Percentiles rank a stretch among this genome's conserved stretches.
Evolutionary conservation across 495 filamentous ascomycete genomes (phyloP).

Genomic region (Hypoxylon lienhwacheense): DNA sequence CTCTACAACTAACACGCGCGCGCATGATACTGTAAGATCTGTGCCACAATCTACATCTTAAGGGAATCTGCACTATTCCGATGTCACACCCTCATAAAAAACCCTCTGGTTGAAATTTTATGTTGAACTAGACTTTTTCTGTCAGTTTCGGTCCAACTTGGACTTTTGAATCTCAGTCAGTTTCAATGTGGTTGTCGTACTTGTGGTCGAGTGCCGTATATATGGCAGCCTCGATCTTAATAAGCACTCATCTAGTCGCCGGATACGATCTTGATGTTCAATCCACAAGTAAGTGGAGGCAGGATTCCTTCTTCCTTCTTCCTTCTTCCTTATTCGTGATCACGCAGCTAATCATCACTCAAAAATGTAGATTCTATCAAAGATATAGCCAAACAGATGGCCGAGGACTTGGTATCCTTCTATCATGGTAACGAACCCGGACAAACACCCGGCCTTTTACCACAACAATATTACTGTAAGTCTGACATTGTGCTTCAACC

Average conservation of each 20-base stretch:
- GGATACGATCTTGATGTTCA: slow-evolving; percentile 26
- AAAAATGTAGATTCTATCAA: slow-evolving; percentile 63
- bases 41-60: neutral
- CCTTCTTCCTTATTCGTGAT: neutral
- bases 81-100: slow-evolving; percentile 22
- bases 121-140: slow-evolving; percentile 13
- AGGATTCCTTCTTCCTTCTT: neutral
- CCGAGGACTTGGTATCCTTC: slow-evolving; percentile 68
- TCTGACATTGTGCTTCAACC: neutral
- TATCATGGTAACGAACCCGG: slow-evolving; percentile 68
- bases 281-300: slow-evolving; percentile 19
- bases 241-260: slow-evolving; percentile 9
- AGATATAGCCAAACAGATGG: slow-evolving; percentile 58
- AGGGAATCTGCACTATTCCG: slow-evolving; percentile 15
- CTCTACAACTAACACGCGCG: no score
- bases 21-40: no score
- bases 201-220: slow-evolving; percentile 18
- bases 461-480: slow-evolving; percentile 50
- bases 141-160: slow-evolving; percentile 9
- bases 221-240: slow-evolving; percentile 21
- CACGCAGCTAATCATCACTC: slow-evolving; percentile 2
- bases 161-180: slow-evolving; percentile 11
- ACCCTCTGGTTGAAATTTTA: slow-evolving; percentile 9
- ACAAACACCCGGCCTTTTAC: slow-evolving; percentile 48
- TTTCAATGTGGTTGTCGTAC: slow-evolving; percentile 25